Evolutionary conservation across 129 eudicot genomes (phyloP).

Genomic region (Lactuca sativa): DNA sequence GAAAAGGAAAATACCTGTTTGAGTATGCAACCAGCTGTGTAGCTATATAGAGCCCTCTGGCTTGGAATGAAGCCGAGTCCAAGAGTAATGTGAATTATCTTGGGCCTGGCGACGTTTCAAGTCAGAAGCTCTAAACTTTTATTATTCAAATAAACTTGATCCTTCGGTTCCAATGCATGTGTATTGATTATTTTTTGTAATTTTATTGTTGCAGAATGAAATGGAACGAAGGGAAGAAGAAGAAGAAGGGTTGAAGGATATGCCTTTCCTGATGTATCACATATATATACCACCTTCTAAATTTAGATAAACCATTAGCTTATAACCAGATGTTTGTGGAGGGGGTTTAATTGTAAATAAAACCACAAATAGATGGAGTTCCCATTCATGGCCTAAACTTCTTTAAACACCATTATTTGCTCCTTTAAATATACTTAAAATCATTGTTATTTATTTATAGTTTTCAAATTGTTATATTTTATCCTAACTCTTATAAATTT

Average conservation of each 20-base stretch:
- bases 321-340: slow-evolving; percentile 24
- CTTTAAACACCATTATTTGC: not conserved
- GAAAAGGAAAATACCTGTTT: slow-evolving; percentile 15
- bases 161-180: slow-evolving; percentile 4
- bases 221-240: slow-evolving; percentile 2
- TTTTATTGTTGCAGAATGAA: not conserved
- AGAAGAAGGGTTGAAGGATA: slow-evolving; percentile 10
- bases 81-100: slow-evolving; percentile 31
- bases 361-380: slow-evolving; percentile 17
- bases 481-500: too few species aligned
- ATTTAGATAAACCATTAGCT: slow-evolving; percentile 26
- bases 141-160: slow-evolving; percentile 7
- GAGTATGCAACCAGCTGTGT: not conserved
- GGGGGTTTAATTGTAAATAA: slow-evolving; percentile 17
- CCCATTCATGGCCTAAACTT: slow-evolving; percentile 13
- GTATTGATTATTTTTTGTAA: not conserved
- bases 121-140: slow-evolving; percentile 22
- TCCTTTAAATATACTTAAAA: not conserved
- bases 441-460: not conserved
- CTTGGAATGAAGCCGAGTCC: slow-evolving; percentile 39
- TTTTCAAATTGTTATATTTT: not conserved
- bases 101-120: slow-evolving; percentile 34
- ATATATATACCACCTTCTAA: not conserved
- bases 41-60: slow-evolving; percentile 16
- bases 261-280: not conserved